phyloP scores from a whole-genome alignment of 2,329 filamentous ascomycete species.

The Sporothrix variecibatus region DNA sequence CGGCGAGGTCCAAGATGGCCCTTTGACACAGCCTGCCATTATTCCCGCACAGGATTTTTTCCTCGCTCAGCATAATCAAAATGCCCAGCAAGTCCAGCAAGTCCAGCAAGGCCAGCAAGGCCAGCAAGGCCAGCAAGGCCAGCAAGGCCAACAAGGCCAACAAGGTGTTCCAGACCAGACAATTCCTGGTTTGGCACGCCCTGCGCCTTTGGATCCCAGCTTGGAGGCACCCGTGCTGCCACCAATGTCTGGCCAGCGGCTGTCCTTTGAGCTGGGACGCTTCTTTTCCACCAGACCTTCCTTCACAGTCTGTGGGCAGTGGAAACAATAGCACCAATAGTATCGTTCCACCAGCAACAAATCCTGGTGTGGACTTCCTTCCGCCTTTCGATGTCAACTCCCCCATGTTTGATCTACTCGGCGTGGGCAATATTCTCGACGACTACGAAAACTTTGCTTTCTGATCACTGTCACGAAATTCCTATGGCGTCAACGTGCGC shows the following conservation, averaged over 20 bases:
- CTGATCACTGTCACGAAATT: background rate
- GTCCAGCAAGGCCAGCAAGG: no score
- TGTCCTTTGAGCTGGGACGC: background rate
- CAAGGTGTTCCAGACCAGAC: background rate
- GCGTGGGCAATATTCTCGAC: constrained; percentile 10
- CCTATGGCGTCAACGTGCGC: no score
- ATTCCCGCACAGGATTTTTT: background rate
- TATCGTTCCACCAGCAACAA: no score
- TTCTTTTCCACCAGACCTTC: constrained; percentile 2
- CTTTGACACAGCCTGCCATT: background rate
- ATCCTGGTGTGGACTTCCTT: background rate
- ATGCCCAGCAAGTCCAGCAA: no score
- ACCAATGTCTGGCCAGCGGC: constrained; percentile 3
- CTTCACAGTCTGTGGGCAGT: background rate
- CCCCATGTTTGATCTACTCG: constrained; percentile 1
- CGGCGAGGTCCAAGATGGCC: background rate
- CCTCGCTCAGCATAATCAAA: background rate
- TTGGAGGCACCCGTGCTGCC: background rate
- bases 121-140: no score
- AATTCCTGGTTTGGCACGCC: background rate
- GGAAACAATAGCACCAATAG: background rate
- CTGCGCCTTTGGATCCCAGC: background rate
- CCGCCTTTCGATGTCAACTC: constrained; percentile 9
- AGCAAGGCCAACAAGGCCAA: background rate
- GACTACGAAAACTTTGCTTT: constrained; percentile 20